A percentile compares a stretch with the other conserved stretches of the same genome.
Evolutionary conservation across 345 rosid genomes (phyloP).

Genomic region (Gossypium australe): DNA sequence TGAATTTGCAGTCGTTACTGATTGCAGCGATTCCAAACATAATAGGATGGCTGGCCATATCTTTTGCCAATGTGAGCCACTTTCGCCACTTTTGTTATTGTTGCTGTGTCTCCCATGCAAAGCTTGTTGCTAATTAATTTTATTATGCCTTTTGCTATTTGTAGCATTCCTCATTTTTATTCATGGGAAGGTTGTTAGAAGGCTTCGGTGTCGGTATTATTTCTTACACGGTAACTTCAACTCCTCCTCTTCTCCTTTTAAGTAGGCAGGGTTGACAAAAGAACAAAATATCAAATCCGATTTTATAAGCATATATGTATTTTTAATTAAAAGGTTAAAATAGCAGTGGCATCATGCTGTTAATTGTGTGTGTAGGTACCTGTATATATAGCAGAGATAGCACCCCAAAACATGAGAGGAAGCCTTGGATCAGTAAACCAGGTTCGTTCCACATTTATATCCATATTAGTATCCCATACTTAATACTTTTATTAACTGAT

Average conservation of each 20-base stretch:
- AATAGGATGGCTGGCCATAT: slow-evolving; percentile 65
- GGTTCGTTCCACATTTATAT: slow-evolving; percentile 30
- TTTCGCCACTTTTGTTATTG: slow-evolving; percentile 11
- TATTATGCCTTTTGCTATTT: slow-evolving; percentile 1
- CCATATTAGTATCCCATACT: background rate
- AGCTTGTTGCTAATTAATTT: background rate
- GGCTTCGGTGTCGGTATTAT: slow-evolving; percentile 79
- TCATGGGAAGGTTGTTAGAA: slow-evolving; percentile 68
- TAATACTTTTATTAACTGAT: background rate
- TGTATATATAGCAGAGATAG: slow-evolving; percentile 71
- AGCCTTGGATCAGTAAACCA: slow-evolving; percentile 66
- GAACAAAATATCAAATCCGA: too few species aligned
- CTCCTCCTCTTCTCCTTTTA: background rate
- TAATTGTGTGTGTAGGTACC: slow-evolving; percentile 49
- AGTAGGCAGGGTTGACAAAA: too few species aligned
- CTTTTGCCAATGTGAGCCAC: slow-evolving; percentile 51
- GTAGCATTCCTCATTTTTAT: slow-evolving; percentile 69
- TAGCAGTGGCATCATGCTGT: background rate
- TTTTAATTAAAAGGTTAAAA: background rate
- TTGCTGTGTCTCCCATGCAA: background rate
- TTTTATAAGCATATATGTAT: too few species aligned
- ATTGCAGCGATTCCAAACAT: slow-evolving; percentile 70
- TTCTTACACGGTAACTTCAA: slow-evolving; percentile 51
- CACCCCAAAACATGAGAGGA: slow-evolving; percentile 77
- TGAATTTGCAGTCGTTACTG: slow-evolving; percentile 54